Evolutionary conservation across 164 flowering plant species (phyloP).

Genomic region (Aristolochia fimbriata): DNA sequence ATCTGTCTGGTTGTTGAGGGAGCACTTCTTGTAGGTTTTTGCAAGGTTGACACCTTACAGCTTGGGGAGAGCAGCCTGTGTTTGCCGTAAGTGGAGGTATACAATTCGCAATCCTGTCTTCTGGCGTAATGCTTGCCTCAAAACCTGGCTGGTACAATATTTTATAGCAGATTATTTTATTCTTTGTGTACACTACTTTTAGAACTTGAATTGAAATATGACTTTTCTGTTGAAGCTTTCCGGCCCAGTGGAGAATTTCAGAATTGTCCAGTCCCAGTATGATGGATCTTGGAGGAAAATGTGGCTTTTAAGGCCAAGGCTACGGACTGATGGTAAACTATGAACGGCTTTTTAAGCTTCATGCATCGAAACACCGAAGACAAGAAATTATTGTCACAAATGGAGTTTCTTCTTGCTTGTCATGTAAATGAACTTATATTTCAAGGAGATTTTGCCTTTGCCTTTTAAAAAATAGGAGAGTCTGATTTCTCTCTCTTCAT

Average conservation of each 20-base stretch:
- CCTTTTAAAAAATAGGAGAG: too few relatives aligned
- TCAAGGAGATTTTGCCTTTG: too few relatives aligned
- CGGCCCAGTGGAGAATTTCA: slow-evolving; percentile 73
- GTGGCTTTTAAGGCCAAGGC: slow-evolving; percentile 93
- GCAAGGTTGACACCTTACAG: slow-evolving; percentile 66
- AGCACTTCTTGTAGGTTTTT: slow-evolving; percentile 45
- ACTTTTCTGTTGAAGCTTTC: slow-evolving; percentile 29
- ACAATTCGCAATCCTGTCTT: slow-evolving; percentile 81
- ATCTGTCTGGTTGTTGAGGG: too few relatives aligned
- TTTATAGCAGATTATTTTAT: not conserved
- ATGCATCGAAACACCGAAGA: too few relatives aligned
- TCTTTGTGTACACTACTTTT: too few relatives aligned
- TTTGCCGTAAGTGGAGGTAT: slow-evolving; percentile 96
- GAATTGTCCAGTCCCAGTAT: slow-evolving; percentile 62
- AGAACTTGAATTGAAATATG: slow-evolving; percentile 1
- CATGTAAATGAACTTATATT: too few relatives aligned
- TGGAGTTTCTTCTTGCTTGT: too few relatives aligned
- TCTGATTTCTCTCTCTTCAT: too few relatives aligned
- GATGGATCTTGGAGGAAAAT: slow-evolving; percentile 94
- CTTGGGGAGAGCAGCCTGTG: slow-evolving; percentile 88
- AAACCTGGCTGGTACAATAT: slow-evolving; percentile 78
- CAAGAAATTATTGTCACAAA: too few relatives aligned
- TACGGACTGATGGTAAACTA: slow-evolving; percentile 76
- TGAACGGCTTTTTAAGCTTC: too few relatives aligned
- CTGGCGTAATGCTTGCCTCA: slow-evolving; percentile 92